Conservation (phyloP, 345 rosid genomes). For the Eucalyptus paniculata region DNA sequence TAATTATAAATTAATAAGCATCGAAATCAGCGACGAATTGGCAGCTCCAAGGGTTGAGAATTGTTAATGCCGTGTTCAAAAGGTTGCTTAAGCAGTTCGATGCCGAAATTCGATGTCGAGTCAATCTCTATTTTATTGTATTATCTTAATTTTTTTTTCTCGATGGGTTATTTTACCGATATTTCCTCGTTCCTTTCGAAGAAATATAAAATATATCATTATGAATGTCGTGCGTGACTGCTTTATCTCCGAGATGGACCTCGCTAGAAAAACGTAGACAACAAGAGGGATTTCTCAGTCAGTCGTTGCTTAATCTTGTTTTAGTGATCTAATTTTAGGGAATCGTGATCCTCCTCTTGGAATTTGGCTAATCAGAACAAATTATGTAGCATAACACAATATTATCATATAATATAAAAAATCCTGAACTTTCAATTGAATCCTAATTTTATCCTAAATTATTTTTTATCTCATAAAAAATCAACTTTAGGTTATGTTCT, state of each 20-base stretch:
- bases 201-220: neutral
- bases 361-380: neutral
- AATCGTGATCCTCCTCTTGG: neutral
- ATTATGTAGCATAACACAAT: neutral
- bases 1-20: neutral
- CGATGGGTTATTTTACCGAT: neutral
- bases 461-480: accelerated
- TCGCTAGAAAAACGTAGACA: neutral
- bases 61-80: neutral
- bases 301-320: neutral
- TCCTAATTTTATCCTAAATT: neutral
- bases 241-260: neutral
- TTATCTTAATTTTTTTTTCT: neutral
- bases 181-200: neutral
- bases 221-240: neutral
- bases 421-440: accelerated
- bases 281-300: neutral
- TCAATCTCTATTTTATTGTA: neutral
- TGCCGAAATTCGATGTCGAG: neutral
- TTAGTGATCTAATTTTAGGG: neutral
- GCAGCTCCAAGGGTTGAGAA: neutral
- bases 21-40: neutral
- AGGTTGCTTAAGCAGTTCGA: neutral
- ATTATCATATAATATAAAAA: neutral
- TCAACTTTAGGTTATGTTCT: no score